Conservation (phyloP, 768 basidiomycete species). For the Amylocystis lapponica region DNA sequence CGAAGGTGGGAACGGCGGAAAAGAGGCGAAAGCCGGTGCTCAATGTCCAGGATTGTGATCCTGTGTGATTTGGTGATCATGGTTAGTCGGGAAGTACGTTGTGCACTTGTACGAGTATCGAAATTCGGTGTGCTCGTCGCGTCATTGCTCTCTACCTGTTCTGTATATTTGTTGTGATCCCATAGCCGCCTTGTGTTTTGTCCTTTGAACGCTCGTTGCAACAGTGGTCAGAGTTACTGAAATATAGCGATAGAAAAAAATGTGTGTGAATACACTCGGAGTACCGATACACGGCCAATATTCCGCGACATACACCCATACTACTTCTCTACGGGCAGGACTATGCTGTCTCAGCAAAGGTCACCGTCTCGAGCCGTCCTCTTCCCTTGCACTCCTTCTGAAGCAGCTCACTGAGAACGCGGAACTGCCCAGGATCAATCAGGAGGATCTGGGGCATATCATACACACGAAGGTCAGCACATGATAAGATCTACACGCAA, state of each 20-base stretch:
- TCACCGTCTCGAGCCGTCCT: constrained; percentile 79
- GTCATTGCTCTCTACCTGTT: too few species aligned
- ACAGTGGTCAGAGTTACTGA: neutral
- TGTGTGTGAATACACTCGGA: neutral
- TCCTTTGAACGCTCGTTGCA: neutral
- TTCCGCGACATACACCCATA: neutral
- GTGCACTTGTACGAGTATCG: too few species aligned
- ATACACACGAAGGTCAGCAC: neutral
- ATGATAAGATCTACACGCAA: neutral
- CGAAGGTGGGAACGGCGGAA: neutral
- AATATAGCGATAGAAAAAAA: neutral
- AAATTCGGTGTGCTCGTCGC: too few species aligned
- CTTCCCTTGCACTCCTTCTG: constrained; percentile 89
- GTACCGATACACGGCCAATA: neutral
- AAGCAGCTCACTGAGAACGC: constrained; percentile 81
- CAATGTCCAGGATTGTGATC: neutral
- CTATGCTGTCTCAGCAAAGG: constrained; percentile 57
- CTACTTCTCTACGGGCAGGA: neutral
- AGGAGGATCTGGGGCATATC: constrained; percentile 67
- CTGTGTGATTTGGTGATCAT: neutral
- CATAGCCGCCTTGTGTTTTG: neutral
- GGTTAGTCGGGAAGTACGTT: too few species aligned
- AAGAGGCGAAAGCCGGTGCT: constrained; percentile 1
- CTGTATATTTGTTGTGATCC: neutral
- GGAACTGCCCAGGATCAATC: constrained; percentile 91